Conservation (phyloP, 257 asterid genomes). For the Penstemon barbatus region DNA sequence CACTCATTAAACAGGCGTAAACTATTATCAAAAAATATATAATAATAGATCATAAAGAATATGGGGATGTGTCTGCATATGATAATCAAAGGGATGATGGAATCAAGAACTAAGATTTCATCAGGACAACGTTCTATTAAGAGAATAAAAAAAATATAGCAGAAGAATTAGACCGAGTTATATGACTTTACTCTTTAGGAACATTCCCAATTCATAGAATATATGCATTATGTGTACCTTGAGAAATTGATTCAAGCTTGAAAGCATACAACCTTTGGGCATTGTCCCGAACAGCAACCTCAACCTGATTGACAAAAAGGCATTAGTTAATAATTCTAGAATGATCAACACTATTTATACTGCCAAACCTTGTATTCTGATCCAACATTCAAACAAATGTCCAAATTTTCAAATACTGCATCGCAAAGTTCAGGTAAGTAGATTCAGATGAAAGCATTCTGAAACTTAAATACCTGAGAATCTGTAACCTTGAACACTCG, state of each 20-base stretch:
- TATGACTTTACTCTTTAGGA: slow-evolving; percentile 3
- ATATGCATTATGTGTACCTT: slow-evolving; percentile 47
- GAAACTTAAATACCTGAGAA: slow-evolving; percentile 67
- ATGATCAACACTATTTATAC: not conserved
- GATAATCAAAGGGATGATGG: not conserved
- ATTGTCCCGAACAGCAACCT: slow-evolving; percentile 89
- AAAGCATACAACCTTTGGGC: slow-evolving; percentile 80
- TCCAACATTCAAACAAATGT: slow-evolving; percentile 12
- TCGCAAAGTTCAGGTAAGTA: not conserved
- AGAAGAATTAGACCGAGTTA: slow-evolving; percentile 11
- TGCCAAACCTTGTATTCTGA: not conserved
- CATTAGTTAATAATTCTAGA: slow-evolving; percentile 13
- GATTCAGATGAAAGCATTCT: slow-evolving; percentile 3
- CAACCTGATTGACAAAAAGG: slow-evolving; percentile 59
- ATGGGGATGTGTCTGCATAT: no score
- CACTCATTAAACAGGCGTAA: slow-evolving; percentile 7
- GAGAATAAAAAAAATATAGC: slow-evolving; percentile 5
- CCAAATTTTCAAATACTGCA: not conserved
- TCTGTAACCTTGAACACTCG: slow-evolving; percentile 92
- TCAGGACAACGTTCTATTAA: not conserved
- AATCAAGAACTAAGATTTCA: slow-evolving; percentile 11
- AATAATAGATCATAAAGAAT: not conserved
- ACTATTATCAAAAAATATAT: slow-evolving; percentile 10
- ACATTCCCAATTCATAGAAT: slow-evolving; percentile 4
- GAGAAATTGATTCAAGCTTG: slow-evolving; percentile 67